Conservation (phyloP, 225 moss, liverwort and hornwort species). For the Marchantia paleacea region DNA sequence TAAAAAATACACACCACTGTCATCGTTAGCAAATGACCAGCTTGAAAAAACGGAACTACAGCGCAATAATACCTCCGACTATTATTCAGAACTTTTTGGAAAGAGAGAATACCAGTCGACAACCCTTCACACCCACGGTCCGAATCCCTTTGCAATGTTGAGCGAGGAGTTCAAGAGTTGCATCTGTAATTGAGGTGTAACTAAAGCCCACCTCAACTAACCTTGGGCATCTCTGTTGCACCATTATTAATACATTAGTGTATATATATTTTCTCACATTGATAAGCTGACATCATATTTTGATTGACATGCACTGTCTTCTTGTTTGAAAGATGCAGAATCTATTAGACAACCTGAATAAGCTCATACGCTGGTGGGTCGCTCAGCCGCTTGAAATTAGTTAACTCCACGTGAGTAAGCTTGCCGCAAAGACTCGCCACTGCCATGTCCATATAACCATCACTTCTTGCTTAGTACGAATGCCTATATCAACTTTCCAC, state of each 20-base stretch:
- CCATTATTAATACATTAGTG: not conserved
- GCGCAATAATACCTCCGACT: not conserved
- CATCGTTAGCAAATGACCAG: not conserved
- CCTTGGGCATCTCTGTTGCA: constrained; percentile 55
- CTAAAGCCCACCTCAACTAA: constrained; percentile 66
- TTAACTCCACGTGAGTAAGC: constrained; percentile 69
- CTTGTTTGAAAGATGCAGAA: not conserved
- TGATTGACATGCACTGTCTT: too few relatives aligned
- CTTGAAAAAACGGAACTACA: not conserved
- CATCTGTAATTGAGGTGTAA: constrained; percentile 63
- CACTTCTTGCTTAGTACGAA: not conserved
- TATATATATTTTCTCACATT: too few relatives aligned
- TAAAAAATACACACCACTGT: not conserved
- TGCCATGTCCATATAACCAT: constrained; percentile 10
- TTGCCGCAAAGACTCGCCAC: constrained; percentile 65
- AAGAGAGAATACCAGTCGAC: constrained; percentile 21
- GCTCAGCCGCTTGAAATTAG: constrained; percentile 62
- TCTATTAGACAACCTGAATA: constrained; percentile 44
- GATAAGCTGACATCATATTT: too few relatives aligned
- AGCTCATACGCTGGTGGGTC: constrained; percentile 75
- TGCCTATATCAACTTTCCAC: not conserved
- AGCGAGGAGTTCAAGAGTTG: constrained; percentile 61
- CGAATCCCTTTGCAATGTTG: constrained; percentile 56
- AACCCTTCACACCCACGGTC: constrained; percentile 59
- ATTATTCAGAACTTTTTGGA: not conserved